Base-by-base conservation (phyloP, 768 basidiomycete genomes). In the Auricularia heimuer region DNA sequence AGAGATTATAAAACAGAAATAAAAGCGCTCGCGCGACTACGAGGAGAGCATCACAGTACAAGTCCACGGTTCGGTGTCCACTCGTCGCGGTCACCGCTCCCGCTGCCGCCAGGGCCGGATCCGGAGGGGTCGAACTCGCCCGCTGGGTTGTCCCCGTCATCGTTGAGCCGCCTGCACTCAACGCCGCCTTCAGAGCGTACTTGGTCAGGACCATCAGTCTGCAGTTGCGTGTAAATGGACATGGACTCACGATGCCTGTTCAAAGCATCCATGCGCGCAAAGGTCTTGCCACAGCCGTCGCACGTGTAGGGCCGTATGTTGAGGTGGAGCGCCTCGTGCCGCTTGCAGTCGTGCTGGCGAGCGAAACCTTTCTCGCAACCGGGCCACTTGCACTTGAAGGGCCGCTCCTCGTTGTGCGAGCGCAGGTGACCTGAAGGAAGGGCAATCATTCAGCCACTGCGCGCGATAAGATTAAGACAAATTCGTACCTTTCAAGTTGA, bases 301-400 rank as follows among this genome's bases (percentile, higher is more conserved):
- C 96, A 98, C 12, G 84, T 89, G 73, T 94, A 96, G 67, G 94
- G 94, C 29, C 94, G 79, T 71, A 93, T 89, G 70, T 96, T 95
- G 65, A 91, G 87, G 73, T 98, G 95, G 51, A 98, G 80, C 69
- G 94, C 89, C 75, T 97, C 95, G 70, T 98, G 96, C 2, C 94
- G 85, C 73, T 96, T 98, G 77, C 95, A 97, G 74, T 98, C 95
- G 71, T 97, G 95, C 73, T 96, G 92, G 64, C 94, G 77, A 34
- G 91, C 94, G 68, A 97, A 95, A 29, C 94, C 92, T 76, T 97
- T 96, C 34, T 87, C 88, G 72, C 94, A 98, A 29, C 92, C 94
- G 1, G 92, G 92, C 87, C 93, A 96, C 70, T 90, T 88, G 77
- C 94, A 98, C 74, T 89, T 85, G 81, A 94, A 98, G 37, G 94